phyloP scores from a whole-genome alignment of 768 basidiomycete genomes.

The Kwoniella sp. region DNA sequence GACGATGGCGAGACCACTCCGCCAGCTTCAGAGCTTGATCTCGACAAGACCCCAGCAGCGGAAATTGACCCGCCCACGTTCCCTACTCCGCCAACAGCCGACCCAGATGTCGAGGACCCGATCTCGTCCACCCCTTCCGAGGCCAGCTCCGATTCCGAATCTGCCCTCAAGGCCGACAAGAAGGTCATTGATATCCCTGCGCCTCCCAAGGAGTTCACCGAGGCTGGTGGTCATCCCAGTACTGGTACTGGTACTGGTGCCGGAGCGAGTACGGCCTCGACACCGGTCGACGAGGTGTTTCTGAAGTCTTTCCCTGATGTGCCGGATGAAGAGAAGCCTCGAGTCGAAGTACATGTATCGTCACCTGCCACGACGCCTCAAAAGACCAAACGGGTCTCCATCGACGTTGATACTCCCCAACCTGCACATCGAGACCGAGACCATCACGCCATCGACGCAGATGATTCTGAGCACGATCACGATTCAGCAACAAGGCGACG shows the following conservation, averaged over 20 bases:
- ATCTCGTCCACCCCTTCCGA: constrained; percentile 5
- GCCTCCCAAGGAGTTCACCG: not conserved
- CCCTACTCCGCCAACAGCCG: constrained; percentile 26
- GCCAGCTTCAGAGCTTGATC: not conserved
- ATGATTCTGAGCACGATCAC: no score
- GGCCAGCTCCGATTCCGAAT: not conserved
- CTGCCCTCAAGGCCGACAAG: not conserved
- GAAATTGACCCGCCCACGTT: constrained; percentile 24
- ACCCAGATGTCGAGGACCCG: constrained; percentile 28
- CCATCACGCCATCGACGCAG: not conserved
- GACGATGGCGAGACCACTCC: not conserved
- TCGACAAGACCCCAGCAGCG: constrained; percentile 3
- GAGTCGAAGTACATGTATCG: constrained; percentile 46
- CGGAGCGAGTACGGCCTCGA: constrained; percentile 12
- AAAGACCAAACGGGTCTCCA: constrained; percentile 10
- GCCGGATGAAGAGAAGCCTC: constrained; percentile 45
- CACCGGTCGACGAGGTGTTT: constrained; percentile 40
- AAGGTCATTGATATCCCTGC: not conserved
- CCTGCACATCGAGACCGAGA: not conserved
- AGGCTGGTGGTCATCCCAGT: not conserved
- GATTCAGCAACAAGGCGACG: not conserved
- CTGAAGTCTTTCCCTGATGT: constrained; percentile 46
- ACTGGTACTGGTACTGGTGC: not conserved
- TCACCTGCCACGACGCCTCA: constrained; percentile 31
- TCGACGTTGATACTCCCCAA: not conserved